Evolutionary conservation across 139 green algal genomes (phyloP), one percentile per base, ranked within the genome.

Genomic region (Monoraphidium neglectum): DNA sequence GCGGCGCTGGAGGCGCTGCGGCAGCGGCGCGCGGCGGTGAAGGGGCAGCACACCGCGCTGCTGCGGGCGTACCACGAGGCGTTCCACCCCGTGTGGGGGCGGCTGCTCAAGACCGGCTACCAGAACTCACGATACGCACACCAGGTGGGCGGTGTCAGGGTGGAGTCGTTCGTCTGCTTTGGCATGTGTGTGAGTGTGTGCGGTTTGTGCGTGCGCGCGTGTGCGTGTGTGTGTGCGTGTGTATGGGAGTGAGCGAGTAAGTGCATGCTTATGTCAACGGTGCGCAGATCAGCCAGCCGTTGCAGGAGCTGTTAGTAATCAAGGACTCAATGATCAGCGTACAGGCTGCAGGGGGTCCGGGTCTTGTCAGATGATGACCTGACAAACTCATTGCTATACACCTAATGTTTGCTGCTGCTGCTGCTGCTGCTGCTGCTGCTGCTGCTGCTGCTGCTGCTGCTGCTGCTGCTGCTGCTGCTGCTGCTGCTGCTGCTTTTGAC

Each of bases 91-190:
- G 83, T 98, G 8, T 99, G 96, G 96, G 96, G 96, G 0, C 91
- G 95, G 84, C 82, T 99, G 32, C 88, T 99, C 72, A 99, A 98
- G 87, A 97, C 96, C 0, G 95, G 96, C 1, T 96, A 98, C 82
- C 91, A 98, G 85, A 98, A 97, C 87, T 95, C 86, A 15, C 79
- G 90, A 21, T 98, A 97, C 75, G 95, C 95, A 12, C 90, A 97
- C 82, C 95, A n/a, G n/a, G n/a, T n/a, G n/a, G 98, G 83, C 84
- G 94, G 30, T 59, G 70, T 43, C 8, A 10, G 23, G 5, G 23
- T 51, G n/a, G n/a, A n/a, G n/a, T n/a, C n/a, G n/a, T n/a, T n/a
- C n/a, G n/a, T n/a, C n/a, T n/a, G n/a, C n/a, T n/a, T n/a, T n/a
- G n/a, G n/a, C n/a, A n/a, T n/a, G n/a, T n/a, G n/a, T n/a, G n/a